These are phyloP conservation scores for Paspalum notatum DNA, from an alignment of 176 grass and related monocot species.

Conservation along the genomic window DNA sequence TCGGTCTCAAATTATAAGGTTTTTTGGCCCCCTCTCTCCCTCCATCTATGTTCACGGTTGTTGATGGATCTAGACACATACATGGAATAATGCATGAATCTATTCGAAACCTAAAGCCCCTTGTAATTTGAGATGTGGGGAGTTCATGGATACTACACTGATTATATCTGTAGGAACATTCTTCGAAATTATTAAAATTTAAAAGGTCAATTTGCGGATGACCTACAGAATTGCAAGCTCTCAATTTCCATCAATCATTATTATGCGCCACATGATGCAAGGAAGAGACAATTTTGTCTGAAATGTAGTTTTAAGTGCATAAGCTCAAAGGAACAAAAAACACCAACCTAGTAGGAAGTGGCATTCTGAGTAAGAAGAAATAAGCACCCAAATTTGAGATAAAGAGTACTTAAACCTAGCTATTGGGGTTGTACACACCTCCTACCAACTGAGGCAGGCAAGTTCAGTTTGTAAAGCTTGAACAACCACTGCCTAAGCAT, in stretches of 20 bases:
- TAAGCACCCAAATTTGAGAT: not conserved
- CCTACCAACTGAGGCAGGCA: not conserved
- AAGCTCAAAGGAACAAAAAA: conserved; percentile 11
- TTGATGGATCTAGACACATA: no score
- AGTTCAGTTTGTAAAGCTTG: not conserved
- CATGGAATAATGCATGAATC: no score
- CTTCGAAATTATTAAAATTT: conserved; percentile 33
- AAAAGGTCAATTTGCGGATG: conserved; percentile 5
- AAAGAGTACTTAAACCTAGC: not conserved
- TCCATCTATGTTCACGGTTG: no score
- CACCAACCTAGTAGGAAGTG: not conserved
- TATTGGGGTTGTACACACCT: not conserved
- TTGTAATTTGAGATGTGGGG: no score
- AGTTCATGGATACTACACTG: not conserved
- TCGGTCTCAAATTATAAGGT: no score
- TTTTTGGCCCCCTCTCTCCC: no score
- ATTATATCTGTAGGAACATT: conserved; percentile 11
- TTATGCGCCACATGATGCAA: not conserved
- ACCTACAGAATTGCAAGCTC: conserved; percentile 9
- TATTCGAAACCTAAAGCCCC: no score
- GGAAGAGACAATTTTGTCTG: not conserved
- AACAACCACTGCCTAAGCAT: not conserved
- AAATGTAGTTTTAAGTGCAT: not conserved
- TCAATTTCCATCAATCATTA: not conserved
- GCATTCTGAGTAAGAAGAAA: not conserved